These are phyloP conservation scores for Diospyros lotus DNA, from an alignment of 148 eudicot genomes.

Conservation along the genomic window DNA sequence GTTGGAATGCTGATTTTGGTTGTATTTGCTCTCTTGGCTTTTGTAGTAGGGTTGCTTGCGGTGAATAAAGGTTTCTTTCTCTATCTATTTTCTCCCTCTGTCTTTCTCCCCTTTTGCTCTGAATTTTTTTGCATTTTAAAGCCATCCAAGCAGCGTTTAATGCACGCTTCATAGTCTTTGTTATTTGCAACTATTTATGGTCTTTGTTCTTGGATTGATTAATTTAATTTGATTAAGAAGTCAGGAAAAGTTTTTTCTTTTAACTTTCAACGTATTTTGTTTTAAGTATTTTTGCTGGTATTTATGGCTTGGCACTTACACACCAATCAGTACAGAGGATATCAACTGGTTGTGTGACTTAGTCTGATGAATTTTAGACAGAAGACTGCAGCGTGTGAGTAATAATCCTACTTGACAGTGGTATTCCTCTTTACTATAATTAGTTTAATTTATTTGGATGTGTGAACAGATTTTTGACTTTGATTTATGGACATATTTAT, in stretches of 20 bases:
- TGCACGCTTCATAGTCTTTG: background rate
- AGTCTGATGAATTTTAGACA: background rate
- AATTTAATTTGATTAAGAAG: background rate
- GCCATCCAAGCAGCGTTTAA: background rate
- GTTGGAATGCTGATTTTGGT: slow-evolving; percentile 73
- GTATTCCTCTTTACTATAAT: background rate
- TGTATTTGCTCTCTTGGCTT: slow-evolving; percentile 54
- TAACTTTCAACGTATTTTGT: background rate
- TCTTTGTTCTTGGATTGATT: background rate
- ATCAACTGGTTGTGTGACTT: background rate
- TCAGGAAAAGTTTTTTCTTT: background rate
- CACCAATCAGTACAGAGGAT: background rate
- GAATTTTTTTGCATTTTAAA: background rate
- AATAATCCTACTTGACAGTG: background rate
- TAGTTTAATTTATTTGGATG: background rate
- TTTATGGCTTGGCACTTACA: background rate
- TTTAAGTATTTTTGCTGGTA: background rate
- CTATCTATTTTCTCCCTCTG: background rate
- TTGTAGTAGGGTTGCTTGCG: slow-evolving; percentile 48
- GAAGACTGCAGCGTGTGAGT: background rate
- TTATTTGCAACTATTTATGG: background rate
- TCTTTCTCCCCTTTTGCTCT: background rate
- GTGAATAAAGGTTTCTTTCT: slow-evolving; percentile 56
- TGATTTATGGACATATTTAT: background rate
- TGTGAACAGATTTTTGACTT: background rate